phyloP scores from a whole-genome alignment of 2,329 filamentous ascomycete genomes.

The Talaromyces sp. region DNA sequence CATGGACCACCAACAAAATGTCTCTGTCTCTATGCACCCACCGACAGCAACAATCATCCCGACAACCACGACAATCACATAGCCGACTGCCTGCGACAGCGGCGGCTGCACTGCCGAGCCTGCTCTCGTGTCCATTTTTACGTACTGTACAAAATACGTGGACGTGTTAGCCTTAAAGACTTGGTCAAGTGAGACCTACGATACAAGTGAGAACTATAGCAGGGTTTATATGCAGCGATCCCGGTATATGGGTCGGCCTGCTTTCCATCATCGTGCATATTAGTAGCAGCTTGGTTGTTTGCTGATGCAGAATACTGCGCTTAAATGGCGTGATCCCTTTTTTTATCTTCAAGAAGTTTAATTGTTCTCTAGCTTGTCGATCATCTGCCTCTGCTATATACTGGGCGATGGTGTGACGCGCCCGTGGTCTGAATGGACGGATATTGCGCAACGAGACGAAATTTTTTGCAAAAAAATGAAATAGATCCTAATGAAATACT shows the following conservation, averaged over 20 bases:
- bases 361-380: neutral
- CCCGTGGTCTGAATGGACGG: neutral
- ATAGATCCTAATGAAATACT: too few species aligned
- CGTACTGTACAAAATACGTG: too few species aligned
- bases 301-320: neutral
- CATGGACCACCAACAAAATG: neutral
- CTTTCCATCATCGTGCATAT: too few species aligned
- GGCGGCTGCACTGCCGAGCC: conserved; percentile 23
- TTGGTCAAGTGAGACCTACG: too few species aligned
- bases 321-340: neutral
- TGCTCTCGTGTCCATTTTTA: conserved; percentile 11
- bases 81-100: conserved; percentile 36
- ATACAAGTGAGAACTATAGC: neutral
- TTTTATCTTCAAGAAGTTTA: neutral
- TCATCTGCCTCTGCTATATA: neutral
- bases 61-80: conserved; percentile 38
- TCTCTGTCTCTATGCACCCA: conserved; percentile 12
- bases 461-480: neutral
- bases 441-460: neutral
- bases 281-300: too few species aligned
- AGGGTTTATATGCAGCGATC: neutral
- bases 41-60: conserved; percentile 37
- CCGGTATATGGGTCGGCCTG: too few species aligned
- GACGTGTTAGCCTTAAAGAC: too few species aligned
- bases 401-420: neutral